Evolutionary conservation across 1,284 basidiomycete species (phyloP), one percentile per base, ranked within the genome.

Genomic region (Cryptococcus sp.): DNA sequence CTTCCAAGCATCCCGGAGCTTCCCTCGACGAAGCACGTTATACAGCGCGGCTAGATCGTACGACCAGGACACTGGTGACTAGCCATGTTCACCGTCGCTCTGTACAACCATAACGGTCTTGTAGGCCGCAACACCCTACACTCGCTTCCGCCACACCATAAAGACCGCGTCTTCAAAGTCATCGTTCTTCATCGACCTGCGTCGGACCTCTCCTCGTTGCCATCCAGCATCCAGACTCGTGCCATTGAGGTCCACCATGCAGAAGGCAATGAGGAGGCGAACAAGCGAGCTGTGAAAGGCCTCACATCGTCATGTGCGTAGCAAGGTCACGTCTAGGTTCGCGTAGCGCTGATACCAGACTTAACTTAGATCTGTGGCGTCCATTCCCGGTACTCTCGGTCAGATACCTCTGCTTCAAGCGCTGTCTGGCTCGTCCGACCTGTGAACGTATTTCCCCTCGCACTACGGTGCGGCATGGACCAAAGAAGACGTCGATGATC

Each of bases 111-210:
- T 40, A 10, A 41, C 54, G 10, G 8, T 50, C 41, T 25, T 48
- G 27, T 39, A 30, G n/a, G 22, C 55, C 8, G 43, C 58, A n/a
- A 40, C 17, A 20, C 59, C 38, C 47, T 53, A 46, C n/a, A 41
- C 22, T 25, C 51, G 8, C 52, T 63, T 38, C 17, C 20, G 22
- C 45, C 50, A 30, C 50, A 23, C n/a, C 38, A 50, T 30, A 3
- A 45, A 7, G 40, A 2, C 46, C 55, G 61, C 51, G 51, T 57
- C 46, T 16, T 60, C 48, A 40, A 47, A 17, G 42, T 65, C 35
- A 23, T 66, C 16, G 52, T 60, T 39, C 50, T 63, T 20, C 59
- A 61, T 50, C 61, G 64, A 15, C 43, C 54, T 2, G 17, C 35
- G 7, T 55, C 54, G 20, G 42, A 63, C 42, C 17, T 59, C 23